Percentiles rank a stretch among this genome's conserved stretches.
These are phyloP conservation scores for Suhomyces anneliseae DNA, from an alignment of 1,139 yeast genomes.

Conservation along the genomic window DNA sequence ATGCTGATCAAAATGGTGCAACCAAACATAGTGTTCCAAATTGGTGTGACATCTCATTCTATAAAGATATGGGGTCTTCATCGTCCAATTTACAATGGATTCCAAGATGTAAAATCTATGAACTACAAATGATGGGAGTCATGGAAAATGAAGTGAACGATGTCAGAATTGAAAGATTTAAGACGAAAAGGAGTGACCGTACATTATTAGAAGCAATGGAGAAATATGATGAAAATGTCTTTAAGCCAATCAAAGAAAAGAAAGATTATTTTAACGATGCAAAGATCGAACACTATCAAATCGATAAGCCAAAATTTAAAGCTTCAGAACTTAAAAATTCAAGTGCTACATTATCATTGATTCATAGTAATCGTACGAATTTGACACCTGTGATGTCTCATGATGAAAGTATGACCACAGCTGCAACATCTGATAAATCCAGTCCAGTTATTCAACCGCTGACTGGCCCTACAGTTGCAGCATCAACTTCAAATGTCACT, in stretches of 20 bases:
- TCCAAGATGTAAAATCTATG: constrained; percentile 91
- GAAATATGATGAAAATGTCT: constrained; percentile 56
- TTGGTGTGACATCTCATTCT: constrained; percentile 92
- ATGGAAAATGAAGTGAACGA: constrained; percentile 85
- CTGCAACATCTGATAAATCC: constrained; percentile 1
- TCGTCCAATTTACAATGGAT: constrained; percentile 63
- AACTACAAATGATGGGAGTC: constrained; percentile 96
- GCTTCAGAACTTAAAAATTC: constrained; percentile 18
- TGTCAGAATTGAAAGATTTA: constrained; percentile 59
- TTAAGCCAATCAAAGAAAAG: constrained; percentile 30
- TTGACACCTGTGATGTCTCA: constrained; percentile 16
- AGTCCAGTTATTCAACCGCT: not conserved
- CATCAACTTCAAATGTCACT: not conserved
- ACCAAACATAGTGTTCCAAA: constrained; percentile 83
- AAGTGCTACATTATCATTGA: constrained; percentile 28
- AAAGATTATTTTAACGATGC: constrained; percentile 13
- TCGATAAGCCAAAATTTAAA: constrained; percentile 7
- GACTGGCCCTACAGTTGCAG: not conserved
- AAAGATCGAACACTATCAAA: constrained; percentile 10
- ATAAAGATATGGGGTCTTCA: constrained; percentile 53
- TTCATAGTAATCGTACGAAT: constrained; percentile 21
- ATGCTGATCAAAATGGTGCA: constrained; percentile 44
- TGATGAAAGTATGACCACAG: not conserved
- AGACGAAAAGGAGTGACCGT: constrained; percentile 25
- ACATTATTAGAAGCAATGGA: constrained; percentile 56